phyloP scores from a whole-genome alignment of 306 rosid genomes.

The Lotus japonicus region DNA sequence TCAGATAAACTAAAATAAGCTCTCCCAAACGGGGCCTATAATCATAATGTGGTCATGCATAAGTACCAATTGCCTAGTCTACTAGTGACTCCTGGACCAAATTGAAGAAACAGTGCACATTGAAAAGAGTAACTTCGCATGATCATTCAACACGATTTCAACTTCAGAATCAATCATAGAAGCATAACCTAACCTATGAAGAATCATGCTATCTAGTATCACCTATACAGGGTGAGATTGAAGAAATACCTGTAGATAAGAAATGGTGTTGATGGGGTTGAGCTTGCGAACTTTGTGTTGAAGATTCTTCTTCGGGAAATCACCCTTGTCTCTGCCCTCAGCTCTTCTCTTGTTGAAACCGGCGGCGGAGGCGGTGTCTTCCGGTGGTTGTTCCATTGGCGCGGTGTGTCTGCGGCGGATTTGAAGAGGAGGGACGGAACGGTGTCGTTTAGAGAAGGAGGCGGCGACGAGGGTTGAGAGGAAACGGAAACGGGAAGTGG shows the following conservation, averaged over 20 bases:
- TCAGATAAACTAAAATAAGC: too few relatives aligned
- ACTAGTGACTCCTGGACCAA: too few relatives aligned
- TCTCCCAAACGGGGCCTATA: too few relatives aligned
- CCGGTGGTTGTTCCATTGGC: conserved; percentile 49
- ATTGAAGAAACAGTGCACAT: too few relatives aligned
- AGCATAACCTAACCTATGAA: too few relatives aligned
- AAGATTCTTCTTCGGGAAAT: conserved; percentile 41
- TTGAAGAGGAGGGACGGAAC: conserved; percentile 25
- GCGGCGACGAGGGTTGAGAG: conserved; percentile 42
- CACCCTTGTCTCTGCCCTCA: conserved; percentile 54
- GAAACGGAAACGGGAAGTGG: not conserved
- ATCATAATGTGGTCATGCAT: too few relatives aligned
- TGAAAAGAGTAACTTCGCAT: too few relatives aligned
- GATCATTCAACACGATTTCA: too few relatives aligned
- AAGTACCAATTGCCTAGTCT: too few relatives aligned
- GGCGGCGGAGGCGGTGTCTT: conserved; percentile 21
- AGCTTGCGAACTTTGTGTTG: conserved; percentile 56
- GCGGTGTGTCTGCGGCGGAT: conserved; percentile 31
- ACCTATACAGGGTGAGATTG: too few relatives aligned
- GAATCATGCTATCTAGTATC: too few relatives aligned
- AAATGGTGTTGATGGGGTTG: conserved; percentile 62
- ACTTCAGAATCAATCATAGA: too few relatives aligned
- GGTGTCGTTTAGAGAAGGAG: conserved; percentile 38
- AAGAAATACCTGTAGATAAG: conserved; percentile 59
- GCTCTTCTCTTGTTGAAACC: conserved; percentile 76